These are phyloP conservation scores for Daldinia grandis DNA, from an alignment of 495 filamentous ascomycete species.

Conservation along the genomic window DNA sequence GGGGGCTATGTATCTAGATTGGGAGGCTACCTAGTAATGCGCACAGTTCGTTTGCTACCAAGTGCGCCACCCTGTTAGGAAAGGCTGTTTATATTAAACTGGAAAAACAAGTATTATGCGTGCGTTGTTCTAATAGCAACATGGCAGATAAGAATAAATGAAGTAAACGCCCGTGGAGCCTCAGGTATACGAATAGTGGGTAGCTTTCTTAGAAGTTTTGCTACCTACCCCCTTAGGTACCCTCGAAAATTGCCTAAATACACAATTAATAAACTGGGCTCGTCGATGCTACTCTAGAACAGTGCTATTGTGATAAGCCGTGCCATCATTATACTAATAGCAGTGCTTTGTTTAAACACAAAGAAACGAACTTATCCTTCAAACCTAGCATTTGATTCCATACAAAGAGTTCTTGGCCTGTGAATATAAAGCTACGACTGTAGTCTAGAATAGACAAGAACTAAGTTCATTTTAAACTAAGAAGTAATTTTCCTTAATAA, in stretches of 20 bases:
- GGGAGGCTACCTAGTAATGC: too few species aligned
- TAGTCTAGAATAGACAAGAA: not conserved
- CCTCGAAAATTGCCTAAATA: not conserved
- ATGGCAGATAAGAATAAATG: too few species aligned
- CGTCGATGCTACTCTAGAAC: not conserved
- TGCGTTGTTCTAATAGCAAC: too few species aligned
- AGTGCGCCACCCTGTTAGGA: too few species aligned
- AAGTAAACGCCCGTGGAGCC: too few species aligned
- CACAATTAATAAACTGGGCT: not conserved
- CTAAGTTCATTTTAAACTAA: not conserved
- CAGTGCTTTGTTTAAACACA: not conserved
- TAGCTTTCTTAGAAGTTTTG: too few species aligned
- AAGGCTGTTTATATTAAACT: too few species aligned
- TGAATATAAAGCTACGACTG: not conserved
- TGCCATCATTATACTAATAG: not conserved
- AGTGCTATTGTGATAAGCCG: not conserved
- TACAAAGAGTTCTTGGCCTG: not conserved
- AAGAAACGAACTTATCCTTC: not conserved
- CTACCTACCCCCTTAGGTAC: too few species aligned
- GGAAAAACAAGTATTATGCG: too few species aligned
- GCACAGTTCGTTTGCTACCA: too few species aligned
- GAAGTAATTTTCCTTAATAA: not conserved
- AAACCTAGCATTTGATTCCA: not conserved
- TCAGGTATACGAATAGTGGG: too few species aligned
- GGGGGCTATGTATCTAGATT: too few species aligned